phyloP scores from a whole-genome alignment of 345 rosid genomes.

The Salix exigua region DNA sequence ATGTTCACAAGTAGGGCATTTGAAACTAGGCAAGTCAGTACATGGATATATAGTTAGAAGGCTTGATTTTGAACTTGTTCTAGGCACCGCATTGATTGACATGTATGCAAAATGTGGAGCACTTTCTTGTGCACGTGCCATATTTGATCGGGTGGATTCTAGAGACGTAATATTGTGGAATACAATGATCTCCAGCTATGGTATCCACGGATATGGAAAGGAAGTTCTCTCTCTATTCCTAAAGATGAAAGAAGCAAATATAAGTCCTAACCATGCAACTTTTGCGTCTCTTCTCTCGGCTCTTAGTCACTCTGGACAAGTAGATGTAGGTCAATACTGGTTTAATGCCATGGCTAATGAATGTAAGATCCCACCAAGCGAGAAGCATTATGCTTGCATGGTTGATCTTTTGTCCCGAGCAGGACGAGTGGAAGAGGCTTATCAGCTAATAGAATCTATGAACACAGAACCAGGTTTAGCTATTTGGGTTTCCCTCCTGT shows the following conservation, averaged over 20 bases:
- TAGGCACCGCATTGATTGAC: conserved; percentile 56
- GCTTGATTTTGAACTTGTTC: conserved; percentile 34
- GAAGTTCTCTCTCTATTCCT: conserved; percentile 57
- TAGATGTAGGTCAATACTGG: conserved; percentile 60
- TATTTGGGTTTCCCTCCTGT: conserved; percentile 73
- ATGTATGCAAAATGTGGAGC: conserved; percentile 72
- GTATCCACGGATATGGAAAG: conserved; percentile 60
- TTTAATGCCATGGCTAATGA: conserved; percentile 43
- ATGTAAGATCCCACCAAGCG: conserved; percentile 48
- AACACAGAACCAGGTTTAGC: conserved; percentile 40
- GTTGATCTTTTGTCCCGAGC: conserved; percentile 75
- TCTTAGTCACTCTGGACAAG: conserved; percentile 61
- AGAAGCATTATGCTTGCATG: conserved; percentile 64
- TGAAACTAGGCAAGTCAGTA: conserved; percentile 51
- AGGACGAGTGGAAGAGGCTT: conserved; percentile 64
- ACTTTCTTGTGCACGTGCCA: conserved; percentile 35
- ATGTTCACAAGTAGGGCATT: conserved; percentile 55
- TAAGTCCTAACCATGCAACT: conserved; percentile 61
- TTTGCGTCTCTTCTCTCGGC: conserved; percentile 72
- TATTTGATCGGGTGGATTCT: conserved; percentile 43
- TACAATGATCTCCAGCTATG: conserved; percentile 61
- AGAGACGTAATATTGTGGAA: conserved; percentile 69
- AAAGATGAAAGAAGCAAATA: conserved; percentile 40
- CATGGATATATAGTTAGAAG: conserved; percentile 56
- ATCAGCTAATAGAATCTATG: conserved; percentile 44